phyloP scores from a whole-genome alignment of 129 eudicot genomes.

The Chrysanthemum lavandulifolium region DNA sequence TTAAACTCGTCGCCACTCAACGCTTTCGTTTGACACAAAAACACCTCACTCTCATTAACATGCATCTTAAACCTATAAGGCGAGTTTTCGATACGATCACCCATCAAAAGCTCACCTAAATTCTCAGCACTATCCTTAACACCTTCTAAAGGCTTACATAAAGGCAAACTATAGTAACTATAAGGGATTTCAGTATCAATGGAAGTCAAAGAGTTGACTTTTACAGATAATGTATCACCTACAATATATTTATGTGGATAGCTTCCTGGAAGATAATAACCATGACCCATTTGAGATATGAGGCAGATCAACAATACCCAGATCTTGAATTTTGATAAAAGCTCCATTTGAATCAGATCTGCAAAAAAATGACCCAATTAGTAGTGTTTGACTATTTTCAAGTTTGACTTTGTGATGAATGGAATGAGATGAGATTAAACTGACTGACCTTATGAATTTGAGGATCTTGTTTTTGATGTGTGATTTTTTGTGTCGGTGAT shows the following conservation, averaged over 20 bases:
- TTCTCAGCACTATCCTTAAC: conserved; percentile 87
- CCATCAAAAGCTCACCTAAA: conserved; percentile 81
- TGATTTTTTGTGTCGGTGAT: too few species aligned
- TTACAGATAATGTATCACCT: conserved; percentile 40
- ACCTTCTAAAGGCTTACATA: conserved; percentile 71
- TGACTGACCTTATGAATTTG: not conserved
- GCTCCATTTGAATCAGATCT: too few species aligned
- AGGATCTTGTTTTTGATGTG: too few species aligned
- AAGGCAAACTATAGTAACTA: conserved; percentile 79
- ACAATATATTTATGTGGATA: conserved; percentile 27
- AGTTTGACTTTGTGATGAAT: not conserved
- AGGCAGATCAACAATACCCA: too few species aligned
- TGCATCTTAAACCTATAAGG: conserved; percentile 79
- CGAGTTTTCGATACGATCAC: conserved; percentile 82
- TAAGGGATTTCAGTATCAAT: conserved; percentile 81
- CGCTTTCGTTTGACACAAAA: conserved; percentile 69
- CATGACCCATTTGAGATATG: conserved; percentile 9
- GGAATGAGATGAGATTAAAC: not conserved
- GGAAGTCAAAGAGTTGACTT: conserved; percentile 83
- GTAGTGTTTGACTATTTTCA: conserved; percentile 3
- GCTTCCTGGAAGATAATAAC: conserved; percentile 38
- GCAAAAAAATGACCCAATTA: too few species aligned
- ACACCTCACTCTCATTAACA: conserved; percentile 58
- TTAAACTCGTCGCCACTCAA: conserved; percentile 58
- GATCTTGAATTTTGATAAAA: too few species aligned